These are phyloP conservation scores for Cryptomeria japonica DNA, from an alignment of 75 land plant genomes.

Conservation along the genomic window DNA sequence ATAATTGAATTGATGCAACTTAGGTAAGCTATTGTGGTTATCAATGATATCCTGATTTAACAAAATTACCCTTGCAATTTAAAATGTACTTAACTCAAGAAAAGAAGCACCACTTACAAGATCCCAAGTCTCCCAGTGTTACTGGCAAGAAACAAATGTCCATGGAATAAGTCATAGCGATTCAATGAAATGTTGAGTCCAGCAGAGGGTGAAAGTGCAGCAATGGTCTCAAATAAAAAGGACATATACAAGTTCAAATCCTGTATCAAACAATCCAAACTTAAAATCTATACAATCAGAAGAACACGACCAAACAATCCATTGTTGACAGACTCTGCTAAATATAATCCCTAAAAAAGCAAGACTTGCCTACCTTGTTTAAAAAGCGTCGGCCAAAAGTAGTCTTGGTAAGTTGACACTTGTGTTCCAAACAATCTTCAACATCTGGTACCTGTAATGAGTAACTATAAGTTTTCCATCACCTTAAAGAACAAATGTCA, in stretches of 20 bases:
- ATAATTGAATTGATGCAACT: neutral
- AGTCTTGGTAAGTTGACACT: slow-evolving; percentile 75
- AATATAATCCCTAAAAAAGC: neutral
- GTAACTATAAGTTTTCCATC: neutral
- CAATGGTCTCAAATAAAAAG: slow-evolving; percentile 82
- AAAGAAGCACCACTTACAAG: slow-evolving; percentile 57
- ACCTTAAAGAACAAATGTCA: neutral
- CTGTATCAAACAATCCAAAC: slow-evolving; percentile 31
- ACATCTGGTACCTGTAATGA: slow-evolving; percentile 81
- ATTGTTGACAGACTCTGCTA: neutral
- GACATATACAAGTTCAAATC: slow-evolving; percentile 76
- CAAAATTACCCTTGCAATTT: slow-evolving; percentile 1
- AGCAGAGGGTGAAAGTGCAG: slow-evolving; percentile 53
- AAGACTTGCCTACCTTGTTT: slow-evolving; percentile 44
- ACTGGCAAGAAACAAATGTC: slow-evolving; percentile 81
- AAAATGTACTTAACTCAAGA: neutral
- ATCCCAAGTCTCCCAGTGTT: slow-evolving; percentile 82
- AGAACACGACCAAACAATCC: slow-evolving; percentile 11
- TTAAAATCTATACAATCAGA: slow-evolving; percentile 1
- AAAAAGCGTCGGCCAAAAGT: slow-evolving; percentile 78
- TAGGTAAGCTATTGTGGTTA: neutral
- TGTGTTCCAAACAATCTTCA: slow-evolving; percentile 54
- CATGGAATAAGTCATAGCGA: slow-evolving; percentile 95
- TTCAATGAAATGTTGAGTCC: slow-evolving; percentile 79
- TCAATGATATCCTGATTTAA: neutral